phyloP scores from a whole-genome alignment of 2,329 filamentous ascomycete species.

The Incumbomyces delicatus region DNA sequence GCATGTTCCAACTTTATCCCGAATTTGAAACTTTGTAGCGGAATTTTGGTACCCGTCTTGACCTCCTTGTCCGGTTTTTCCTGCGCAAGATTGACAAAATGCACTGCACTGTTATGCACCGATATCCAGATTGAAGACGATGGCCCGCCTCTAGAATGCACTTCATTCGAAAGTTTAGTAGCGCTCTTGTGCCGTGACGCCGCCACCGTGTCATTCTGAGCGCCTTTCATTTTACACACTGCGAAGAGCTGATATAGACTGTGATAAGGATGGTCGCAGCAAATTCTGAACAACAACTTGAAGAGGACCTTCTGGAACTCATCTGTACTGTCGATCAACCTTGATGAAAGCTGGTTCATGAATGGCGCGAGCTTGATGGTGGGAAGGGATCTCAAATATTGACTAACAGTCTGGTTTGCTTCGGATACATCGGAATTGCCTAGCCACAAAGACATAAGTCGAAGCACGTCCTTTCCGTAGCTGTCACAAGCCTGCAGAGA shows the following conservation, averaged over 20 bases:
- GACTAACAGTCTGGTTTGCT: conserved; percentile 67
- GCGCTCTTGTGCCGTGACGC: conserved; percentile 66
- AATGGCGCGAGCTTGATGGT: conserved; percentile 85
- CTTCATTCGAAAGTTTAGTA: conserved; percentile 52
- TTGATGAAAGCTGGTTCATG: conserved; percentile 95
- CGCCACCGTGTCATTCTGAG: conserved; percentile 60
- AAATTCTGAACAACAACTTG: conserved; percentile 69
- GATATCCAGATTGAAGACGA: conserved; percentile 55
- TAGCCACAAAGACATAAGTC: conserved; percentile 90
- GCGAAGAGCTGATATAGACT: conserved; percentile 96
- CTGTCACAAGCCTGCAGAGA: conserved; percentile 76
- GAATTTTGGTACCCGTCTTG: conserved; percentile 56
- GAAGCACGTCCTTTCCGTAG: conserved; percentile 78
- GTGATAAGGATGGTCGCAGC: conserved; percentile 87
- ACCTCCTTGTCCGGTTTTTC: conserved; percentile 49
- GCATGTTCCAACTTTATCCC: conserved; percentile 55
- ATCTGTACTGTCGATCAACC: conserved; percentile 60
- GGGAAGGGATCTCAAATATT: conserved; percentile 62
- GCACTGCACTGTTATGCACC: conserved; percentile 63
- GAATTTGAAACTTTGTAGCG: conserved; percentile 52
- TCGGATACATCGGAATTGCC: conserved; percentile 67
- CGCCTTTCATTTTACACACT: conserved; percentile 55
- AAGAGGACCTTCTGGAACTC: conserved; percentile 69
- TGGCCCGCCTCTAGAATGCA: conserved; percentile 42
- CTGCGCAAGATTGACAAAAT: conserved; percentile 43